Percentiles rank a stretch among this genome's conserved stretches.
These are phyloP conservation scores for Apiospora saccharicola DNA, from an alignment of 2,329 filamentous ascomycete genomes.

Conservation along the genomic window DNA sequence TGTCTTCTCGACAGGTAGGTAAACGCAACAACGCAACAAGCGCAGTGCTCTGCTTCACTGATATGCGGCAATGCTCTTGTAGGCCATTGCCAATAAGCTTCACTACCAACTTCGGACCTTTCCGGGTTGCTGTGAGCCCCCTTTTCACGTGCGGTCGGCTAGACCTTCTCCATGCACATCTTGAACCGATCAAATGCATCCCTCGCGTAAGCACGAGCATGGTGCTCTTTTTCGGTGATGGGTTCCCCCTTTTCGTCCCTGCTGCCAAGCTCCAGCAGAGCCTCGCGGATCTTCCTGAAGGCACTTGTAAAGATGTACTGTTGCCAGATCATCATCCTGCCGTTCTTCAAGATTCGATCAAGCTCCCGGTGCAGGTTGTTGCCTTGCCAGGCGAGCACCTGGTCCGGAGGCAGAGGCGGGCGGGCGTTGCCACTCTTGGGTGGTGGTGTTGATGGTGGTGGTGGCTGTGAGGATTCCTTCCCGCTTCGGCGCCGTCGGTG, in stretches of 20 bases:
- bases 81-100: neutral
- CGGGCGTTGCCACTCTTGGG: neutral
- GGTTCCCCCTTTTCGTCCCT: neutral
- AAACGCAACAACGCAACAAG: neutral
- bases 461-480: neutral
- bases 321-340: neutral
- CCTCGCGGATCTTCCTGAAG: constrained; percentile 13
- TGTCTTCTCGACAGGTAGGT: neutral
- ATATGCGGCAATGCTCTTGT: neutral
- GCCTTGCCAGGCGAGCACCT: neutral
- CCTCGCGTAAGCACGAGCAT: neutral
- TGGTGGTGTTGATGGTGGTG: neutral
- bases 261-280: neutral
- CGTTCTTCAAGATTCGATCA: neutral
- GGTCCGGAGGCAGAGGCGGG: neutral
- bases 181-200: constrained; percentile 19
- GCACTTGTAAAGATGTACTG: neutral
- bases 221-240: neutral
- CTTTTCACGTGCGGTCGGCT: neutral
- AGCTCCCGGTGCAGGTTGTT: constrained; percentile 8
- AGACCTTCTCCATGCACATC: constrained; percentile 15
- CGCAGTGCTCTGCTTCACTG: neutral
- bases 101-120: neutral
- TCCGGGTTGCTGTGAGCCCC: neutral
- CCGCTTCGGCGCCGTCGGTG: neutral